Conservation (phyloP, 2,329 filamentous ascomycete species). For the Talaromyces sp. region DNA sequence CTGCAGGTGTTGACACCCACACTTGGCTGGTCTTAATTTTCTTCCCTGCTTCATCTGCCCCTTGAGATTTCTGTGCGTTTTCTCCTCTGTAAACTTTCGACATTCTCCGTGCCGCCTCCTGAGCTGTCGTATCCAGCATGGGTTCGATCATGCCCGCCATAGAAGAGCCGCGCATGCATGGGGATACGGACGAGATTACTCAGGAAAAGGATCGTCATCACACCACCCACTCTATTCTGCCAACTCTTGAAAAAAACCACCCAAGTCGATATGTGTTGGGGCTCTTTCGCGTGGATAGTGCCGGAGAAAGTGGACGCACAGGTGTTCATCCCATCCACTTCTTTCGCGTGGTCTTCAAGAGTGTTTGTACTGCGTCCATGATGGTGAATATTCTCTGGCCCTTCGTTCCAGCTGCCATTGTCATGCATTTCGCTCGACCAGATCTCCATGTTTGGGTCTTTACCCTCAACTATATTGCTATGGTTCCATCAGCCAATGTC, state of each 20-base stretch:
- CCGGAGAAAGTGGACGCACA: constrained; percentile 68
- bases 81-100: background rate
- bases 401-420: constrained; percentile 71
- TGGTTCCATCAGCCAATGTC: constrained; percentile 75
- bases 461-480: constrained; percentile 72
- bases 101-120: background rate
- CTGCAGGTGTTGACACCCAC: background rate
- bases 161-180: background rate
- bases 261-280: constrained; percentile 16
- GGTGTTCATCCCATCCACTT: constrained; percentile 69
- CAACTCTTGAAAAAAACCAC: constrained; percentile 28
- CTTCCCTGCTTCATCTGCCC: background rate
- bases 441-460: constrained; percentile 67
- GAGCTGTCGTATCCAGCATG: constrained; percentile 12
- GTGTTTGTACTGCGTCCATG: constrained; percentile 65
- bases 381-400: constrained; percentile 74
- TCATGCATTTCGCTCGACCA: constrained; percentile 59
- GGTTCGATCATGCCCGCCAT: constrained; percentile 9
- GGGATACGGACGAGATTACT: constrained; percentile 1
- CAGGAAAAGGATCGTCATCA: constrained; percentile 20
- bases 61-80: background rate
- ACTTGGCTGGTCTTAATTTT: background rate
- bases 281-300: constrained; percentile 40
- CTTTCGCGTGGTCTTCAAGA: constrained; percentile 64
- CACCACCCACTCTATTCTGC: constrained; percentile 25